A percentile compares a stretch with the other conserved stretches of the same genome.
Evolutionary conservation across 371 early-diverging fungal genomes (phyloP).

Genomic region (Haplosporangium sp.): DNA sequence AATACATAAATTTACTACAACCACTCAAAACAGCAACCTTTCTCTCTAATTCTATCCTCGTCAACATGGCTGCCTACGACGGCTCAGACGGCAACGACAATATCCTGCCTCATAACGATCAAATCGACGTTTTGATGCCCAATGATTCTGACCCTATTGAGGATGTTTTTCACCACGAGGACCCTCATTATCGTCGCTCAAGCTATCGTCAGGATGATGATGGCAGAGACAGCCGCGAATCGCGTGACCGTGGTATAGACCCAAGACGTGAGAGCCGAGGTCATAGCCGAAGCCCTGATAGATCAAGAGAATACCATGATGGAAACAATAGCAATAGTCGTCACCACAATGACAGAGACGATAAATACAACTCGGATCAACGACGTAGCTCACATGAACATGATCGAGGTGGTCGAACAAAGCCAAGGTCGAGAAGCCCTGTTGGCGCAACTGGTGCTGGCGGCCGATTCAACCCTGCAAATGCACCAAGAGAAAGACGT

Average conservation of each 20-base stretch:
- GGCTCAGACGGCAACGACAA: neutral
- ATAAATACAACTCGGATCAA: constrained; percentile 26
- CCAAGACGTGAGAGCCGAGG: constrained; percentile 10
- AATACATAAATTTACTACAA: neutral
- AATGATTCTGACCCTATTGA: constrained; percentile 23
- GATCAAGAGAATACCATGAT: constrained; percentile 4
- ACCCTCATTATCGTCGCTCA: constrained; percentile 35
- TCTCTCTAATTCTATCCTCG: neutral
- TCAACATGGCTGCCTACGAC: neutral
- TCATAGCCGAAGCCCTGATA: constrained; percentile 20
- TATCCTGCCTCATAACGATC: neutral
- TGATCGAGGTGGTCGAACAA: constrained; percentile 9
- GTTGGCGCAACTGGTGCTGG: neutral
- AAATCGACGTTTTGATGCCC: constrained; percentile 8
- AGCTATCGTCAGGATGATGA: constrained; percentile 4
- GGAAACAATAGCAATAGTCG: neutral
- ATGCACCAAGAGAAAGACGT: constrained; percentile 56
- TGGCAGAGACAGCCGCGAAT: constrained; percentile 11
- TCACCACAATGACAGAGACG: constrained; percentile 22
- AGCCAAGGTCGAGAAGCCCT: constrained; percentile 46
- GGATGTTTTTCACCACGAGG: constrained; percentile 21
- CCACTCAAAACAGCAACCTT: neutral
- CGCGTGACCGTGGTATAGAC: constrained; percentile 15
- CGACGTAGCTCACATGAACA: constrained; percentile 13
- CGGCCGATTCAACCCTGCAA: neutral